phyloP scores from a whole-genome alignment of 2,329 filamentous ascomycete genomes.

The Aspergillus ochraceoroseus region DNA sequence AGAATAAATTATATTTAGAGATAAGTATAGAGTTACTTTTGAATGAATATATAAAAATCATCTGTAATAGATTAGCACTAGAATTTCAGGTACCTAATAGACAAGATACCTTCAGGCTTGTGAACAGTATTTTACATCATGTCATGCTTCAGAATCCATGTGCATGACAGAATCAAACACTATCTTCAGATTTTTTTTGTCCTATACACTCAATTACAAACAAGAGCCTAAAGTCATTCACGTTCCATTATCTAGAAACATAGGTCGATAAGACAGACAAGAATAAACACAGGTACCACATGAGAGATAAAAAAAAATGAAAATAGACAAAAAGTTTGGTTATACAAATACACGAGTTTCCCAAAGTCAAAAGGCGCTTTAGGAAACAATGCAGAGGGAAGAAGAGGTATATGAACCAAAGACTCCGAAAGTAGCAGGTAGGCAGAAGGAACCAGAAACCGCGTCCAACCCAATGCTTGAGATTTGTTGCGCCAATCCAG shows the following conservation, averaged over 20 bases:
- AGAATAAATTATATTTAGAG: too few relatives aligned
- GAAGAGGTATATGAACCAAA: constrained; percentile 16
- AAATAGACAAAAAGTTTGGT: constrained; percentile 23
- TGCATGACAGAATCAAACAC: too few relatives aligned
- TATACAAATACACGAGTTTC: constrained; percentile 38
- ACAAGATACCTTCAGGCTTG: too few relatives aligned
- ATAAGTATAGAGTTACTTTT: too few relatives aligned
- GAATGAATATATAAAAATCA: too few relatives aligned
- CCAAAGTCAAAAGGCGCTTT: constrained; percentile 21
- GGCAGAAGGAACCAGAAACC: constrained; percentile 11
- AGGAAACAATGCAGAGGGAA: constrained; percentile 24
- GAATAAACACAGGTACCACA: constrained; percentile 19
- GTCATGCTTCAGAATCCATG: too few relatives aligned
- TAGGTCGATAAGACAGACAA: constrained; percentile 20
- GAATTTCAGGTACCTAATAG: too few relatives aligned
- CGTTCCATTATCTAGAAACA: constrained; percentile 31
- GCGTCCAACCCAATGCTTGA: constrained; percentile 11
- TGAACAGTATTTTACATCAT: too few relatives aligned
- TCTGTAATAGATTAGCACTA: too few relatives aligned
- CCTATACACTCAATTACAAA: not conserved
- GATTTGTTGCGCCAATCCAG: constrained; percentile 14
- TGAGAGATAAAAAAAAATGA: constrained; percentile 12
- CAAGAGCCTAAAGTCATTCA: constrained; percentile 16
- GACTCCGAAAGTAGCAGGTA: constrained; percentile 15
- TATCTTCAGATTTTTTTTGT: too few relatives aligned